These are phyloP conservation scores for Termitomyces bulborhizus DNA, from an alignment of 768 basidiomycete species.

Conservation along the genomic window DNA sequence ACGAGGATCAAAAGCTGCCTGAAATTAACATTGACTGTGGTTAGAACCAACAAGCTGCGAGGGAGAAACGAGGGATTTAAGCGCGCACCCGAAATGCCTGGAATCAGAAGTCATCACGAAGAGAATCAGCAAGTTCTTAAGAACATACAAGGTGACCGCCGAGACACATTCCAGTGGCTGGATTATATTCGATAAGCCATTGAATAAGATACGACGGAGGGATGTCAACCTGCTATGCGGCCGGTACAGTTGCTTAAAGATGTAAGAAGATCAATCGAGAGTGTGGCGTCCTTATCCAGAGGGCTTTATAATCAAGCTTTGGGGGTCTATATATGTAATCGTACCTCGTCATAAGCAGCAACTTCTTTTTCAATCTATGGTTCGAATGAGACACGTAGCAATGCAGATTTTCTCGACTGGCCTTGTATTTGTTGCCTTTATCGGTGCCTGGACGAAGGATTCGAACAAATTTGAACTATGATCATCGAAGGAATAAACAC, in stretches of 20 bases:
- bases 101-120: neutral
- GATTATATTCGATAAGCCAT: neutral
- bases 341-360: slow-evolving; percentile 82
- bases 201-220: neutral
- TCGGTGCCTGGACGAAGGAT: slow-evolving; percentile 55
- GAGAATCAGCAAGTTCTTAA: neutral
- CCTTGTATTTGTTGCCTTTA: slow-evolving; percentile 92
- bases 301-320: neutral
- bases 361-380: slow-evolving; percentile 83
- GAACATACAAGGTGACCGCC: slow-evolving; percentile 73
- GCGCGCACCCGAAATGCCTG: slow-evolving; percentile 35
- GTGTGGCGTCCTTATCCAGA: slow-evolving; percentile 59
- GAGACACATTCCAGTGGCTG: slow-evolving; percentile 88
- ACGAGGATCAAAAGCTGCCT: slow-evolving; percentile 88
- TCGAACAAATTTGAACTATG: neutral
- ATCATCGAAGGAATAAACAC: slow-evolving; percentile 24
- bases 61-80: neutral
- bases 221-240: slow-evolving; percentile 64
- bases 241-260: slow-evolving; percentile 84
- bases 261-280: slow-evolving; percentile 68
- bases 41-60: neutral
- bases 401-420: slow-evolving; percentile 12
- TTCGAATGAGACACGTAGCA: neutral
- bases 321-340: neutral
- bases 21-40: neutral